Evolutionary conservation across 179 eudicot species (phyloP).

Genomic region (Pouteria campechiana): DNA sequence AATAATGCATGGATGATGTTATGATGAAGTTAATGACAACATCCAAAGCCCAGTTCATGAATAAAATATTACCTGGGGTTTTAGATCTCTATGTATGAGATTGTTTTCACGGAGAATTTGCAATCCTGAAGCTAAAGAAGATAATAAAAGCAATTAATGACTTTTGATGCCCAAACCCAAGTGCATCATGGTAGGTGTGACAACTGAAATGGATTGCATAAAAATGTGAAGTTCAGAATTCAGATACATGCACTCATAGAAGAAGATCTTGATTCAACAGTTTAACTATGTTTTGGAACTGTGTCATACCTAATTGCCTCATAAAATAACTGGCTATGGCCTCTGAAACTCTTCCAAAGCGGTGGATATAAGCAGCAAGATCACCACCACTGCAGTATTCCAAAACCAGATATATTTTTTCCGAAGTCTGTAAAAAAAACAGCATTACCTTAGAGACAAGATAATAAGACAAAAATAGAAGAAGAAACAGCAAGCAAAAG

Average conservation of each 20-base stretch:
- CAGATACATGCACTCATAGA: too few relatives aligned
- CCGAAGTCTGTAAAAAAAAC: conserved; percentile 22
- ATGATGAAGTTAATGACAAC: too few relatives aligned
- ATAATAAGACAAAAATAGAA: not conserved
- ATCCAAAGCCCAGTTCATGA: too few relatives aligned
- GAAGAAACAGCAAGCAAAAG: not conserved
- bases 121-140: conserved; percentile 40
- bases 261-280: too few relatives aligned
- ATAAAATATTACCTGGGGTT: conserved; percentile 31
- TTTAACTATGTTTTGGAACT: too few relatives aligned
- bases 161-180: too few relatives aligned
- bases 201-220: too few relatives aligned
- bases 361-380: conserved; percentile 38
- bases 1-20: too few relatives aligned
- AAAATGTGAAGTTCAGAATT: too few relatives aligned
- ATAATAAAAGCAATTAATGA: not conserved
- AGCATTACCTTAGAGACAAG: not conserved
- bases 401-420: conserved; percentile 39
- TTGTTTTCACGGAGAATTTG: conserved; percentile 36
- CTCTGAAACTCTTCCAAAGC: conserved; percentile 41
- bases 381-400: conserved; percentile 54
- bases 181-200: too few relatives aligned
- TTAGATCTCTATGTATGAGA: conserved; percentile 51
- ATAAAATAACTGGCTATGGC: conserved; percentile 44
- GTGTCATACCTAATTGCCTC: conserved; percentile 34